Evolutionary conservation across 164 flowering plant genomes (phyloP), one percentile per base, ranked within the genome.

Genomic region (Pachysandra terminalis): DNA sequence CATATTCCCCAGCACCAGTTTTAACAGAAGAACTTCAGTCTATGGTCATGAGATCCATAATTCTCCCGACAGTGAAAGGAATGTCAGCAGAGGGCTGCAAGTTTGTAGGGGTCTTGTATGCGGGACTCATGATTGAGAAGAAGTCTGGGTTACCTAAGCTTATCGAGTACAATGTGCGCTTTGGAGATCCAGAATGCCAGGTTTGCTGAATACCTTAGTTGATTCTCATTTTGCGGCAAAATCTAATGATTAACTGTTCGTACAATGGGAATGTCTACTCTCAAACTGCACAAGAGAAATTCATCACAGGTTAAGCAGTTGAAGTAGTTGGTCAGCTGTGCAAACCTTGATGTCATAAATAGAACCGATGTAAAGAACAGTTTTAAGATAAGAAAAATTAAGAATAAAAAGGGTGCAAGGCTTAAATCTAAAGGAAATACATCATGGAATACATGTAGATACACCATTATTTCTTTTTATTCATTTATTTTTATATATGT

Each of bases 161-260:
- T 41, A 91, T 95, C 8, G 98, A 92, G 85, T 92, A 89, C 78
- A 95, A 95, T 71, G 97, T 95, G 64, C 90, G 98, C 0, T 95
- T 95, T 83, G 98, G 98, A 57, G 98, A 95, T 77, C 97, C 98
- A 24, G 97, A 95, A 79, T 95, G 98, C 79, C 98, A 95, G 96
- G 97, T 95, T n/a, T 19, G 68, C 89, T 80, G 17, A 28, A 74
- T n/a, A 32, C 61, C 45, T n/a, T 56, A 19, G 23, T 56, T 21
- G 23, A 10, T 55, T 25, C 17, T 63, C 10, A 35, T 10, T 45
- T 10, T 45, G 14, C 10, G 51, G 51, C 9, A 10, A 45, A 45
- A 45, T 10, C 1, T 45, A 45, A 2, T 3, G 51, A 10, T 45
- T 12, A 10, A 45, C 9, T 45, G 17, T 45, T 45, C 3, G 10